Percentiles rank a stretch among this genome's conserved stretches.
These are phyloP conservation scores for Epicoccum nigrum DNA, from an alignment of 2,329 filamentous ascomycete genomes.

Conservation along the genomic window DNA sequence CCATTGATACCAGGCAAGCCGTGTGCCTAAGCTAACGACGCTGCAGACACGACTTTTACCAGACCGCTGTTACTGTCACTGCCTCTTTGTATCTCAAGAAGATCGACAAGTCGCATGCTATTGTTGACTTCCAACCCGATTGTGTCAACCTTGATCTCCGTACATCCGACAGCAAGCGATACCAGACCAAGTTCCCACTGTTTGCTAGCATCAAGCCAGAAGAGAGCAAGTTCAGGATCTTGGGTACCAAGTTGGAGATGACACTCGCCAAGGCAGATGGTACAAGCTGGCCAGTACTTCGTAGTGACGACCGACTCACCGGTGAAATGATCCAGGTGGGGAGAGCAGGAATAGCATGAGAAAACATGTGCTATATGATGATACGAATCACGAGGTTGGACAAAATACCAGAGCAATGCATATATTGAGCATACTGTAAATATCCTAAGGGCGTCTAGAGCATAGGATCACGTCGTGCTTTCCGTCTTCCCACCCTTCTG, in stretches of 20 bases:
- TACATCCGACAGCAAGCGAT: slow-evolving; percentile 87
- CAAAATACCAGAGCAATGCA: neutral
- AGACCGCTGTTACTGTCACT: slow-evolving; percentile 83
- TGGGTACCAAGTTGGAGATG: slow-evolving; percentile 89
- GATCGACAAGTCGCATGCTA: slow-evolving; percentile 81
- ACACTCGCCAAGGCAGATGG: slow-evolving; percentile 75
- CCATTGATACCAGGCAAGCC: neutral
- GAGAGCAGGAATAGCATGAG: slow-evolving; percentile 62
- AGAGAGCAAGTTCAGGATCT: slow-evolving; percentile 77
- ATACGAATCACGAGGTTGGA: slow-evolving; percentile 16
- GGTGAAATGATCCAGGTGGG: slow-evolving; percentile 91
- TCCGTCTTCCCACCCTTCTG: too few species aligned
- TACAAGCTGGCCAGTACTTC: slow-evolving; percentile 82
- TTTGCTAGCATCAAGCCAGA: slow-evolving; percentile 78
- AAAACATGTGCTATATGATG: neutral
- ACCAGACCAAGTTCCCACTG: slow-evolving; percentile 73
- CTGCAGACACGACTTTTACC: slow-evolving; percentile 85
- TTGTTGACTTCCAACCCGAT: slow-evolving; percentile 69
- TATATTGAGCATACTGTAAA: too few species aligned
- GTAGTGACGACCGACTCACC: slow-evolving; percentile 74
- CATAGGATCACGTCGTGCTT: too few species aligned
- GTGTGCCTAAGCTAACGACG: neutral
- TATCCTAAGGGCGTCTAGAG: too few species aligned
- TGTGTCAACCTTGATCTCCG: slow-evolving; percentile 78
- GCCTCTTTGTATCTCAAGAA: slow-evolving; percentile 96